Conservation (phyloP, 2,329 filamentous ascomycete species). For the Xylariaceae sp. region DNA sequence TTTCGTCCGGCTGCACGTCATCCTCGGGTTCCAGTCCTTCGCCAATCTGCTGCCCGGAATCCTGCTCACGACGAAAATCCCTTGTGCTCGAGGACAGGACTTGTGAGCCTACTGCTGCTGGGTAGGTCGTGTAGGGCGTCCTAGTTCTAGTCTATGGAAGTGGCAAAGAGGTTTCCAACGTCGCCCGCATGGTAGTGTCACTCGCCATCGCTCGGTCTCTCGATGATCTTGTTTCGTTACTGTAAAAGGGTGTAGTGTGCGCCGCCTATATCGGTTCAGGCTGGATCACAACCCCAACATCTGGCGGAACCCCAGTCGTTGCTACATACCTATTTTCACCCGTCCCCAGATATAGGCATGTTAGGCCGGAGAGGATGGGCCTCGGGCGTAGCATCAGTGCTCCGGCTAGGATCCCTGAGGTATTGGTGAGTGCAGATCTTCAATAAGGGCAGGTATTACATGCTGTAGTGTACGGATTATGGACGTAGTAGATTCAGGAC, state of each 20-base stretch:
- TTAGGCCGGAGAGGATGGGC: neutral
- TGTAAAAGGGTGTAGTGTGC: neutral
- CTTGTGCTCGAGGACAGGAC: neutral
- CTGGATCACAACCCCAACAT: neutral
- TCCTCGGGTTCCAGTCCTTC: neutral
- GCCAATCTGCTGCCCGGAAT: neutral
- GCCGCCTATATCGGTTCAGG: neutral
- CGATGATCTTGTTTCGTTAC: too few relatives aligned
- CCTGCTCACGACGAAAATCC: neutral
- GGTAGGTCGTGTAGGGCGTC: neutral
- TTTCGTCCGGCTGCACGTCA: neutral
- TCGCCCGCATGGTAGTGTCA: neutral
- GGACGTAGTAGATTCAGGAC: neutral
- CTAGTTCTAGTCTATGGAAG: neutral
- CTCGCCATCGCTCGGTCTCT: too few relatives aligned
- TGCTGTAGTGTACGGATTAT: neutral
- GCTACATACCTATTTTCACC: neutral
- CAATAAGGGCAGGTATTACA: neutral
- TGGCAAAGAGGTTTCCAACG: too few relatives aligned
- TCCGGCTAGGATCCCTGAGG: too few relatives aligned
- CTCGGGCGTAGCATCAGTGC: neutral
- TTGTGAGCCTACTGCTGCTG: neutral
- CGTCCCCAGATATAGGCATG: neutral
- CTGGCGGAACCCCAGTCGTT: neutral
- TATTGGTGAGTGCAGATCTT: too few relatives aligned